These are phyloP conservation scores for Pseudogymnoascus sp. DNA, from an alignment of 2,329 filamentous ascomycete species.

Conservation along the genomic window DNA sequence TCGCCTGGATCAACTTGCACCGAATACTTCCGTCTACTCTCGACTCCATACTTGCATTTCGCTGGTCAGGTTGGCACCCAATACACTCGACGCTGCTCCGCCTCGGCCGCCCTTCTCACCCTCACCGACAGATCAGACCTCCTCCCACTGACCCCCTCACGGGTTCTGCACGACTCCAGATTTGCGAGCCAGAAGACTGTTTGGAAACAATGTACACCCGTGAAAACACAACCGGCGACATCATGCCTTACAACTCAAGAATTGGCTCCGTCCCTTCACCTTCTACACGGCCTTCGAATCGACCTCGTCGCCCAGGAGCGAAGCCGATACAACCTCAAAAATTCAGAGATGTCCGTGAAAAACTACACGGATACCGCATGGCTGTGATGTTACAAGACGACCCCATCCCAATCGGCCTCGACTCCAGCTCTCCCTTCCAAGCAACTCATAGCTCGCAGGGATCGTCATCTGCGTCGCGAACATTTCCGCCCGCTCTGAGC, in stretches of 20 bases:
- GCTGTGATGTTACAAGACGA: neutral
- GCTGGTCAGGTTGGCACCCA: neutral
- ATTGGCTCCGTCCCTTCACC: neutral
- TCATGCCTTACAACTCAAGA: neutral
- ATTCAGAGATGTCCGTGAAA: neutral
- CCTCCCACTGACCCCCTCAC: too few relatives aligned
- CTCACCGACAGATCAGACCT: neutral
- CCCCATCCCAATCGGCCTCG: neutral
- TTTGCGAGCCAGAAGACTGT: neutral
- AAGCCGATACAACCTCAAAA: neutral
- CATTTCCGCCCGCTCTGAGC: neutral
- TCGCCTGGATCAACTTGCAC: neutral
- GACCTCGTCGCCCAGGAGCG: neutral
- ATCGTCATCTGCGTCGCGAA: neutral
- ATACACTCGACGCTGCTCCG: neutral
- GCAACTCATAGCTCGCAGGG: neutral
- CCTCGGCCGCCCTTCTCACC: neutral
- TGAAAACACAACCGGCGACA: neutral
- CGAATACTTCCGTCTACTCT: neutral
- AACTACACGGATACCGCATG: neutral
- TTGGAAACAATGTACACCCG: neutral
- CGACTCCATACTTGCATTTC: neutral
- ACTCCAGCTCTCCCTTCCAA: conserved; percentile 7
- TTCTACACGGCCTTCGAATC: neutral
- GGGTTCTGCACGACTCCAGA: neutral